Conservation (phyloP, 495 filamentous ascomycete species). For the Lophiostoma macrostomum region DNA sequence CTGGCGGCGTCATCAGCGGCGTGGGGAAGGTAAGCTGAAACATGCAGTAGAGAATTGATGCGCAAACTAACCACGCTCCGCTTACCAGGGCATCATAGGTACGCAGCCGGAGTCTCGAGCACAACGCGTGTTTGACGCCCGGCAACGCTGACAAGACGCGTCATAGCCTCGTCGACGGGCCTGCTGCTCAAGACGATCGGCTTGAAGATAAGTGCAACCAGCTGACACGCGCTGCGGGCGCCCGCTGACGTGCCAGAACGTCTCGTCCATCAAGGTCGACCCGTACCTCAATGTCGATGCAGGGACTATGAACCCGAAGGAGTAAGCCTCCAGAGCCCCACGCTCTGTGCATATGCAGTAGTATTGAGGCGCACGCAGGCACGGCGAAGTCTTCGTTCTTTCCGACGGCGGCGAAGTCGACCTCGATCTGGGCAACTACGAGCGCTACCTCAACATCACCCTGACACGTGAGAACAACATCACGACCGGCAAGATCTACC, state of each 20-base stretch:
- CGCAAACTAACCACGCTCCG: too few relatives aligned
- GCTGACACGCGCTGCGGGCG: constrained; percentile 15
- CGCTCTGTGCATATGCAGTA: too few relatives aligned
- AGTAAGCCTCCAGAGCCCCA: constrained; percentile 57
- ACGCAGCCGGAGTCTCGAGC: constrained; percentile 37
- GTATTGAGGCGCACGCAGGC: constrained; percentile 45
- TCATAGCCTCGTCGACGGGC: constrained; percentile 63
- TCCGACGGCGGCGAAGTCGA: constrained; percentile 81
- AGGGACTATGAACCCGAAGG: constrained; percentile 73
- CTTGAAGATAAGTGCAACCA: constrained; percentile 54
- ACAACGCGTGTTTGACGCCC: neutral
- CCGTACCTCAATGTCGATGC: constrained; percentile 86
- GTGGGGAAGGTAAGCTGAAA: constrained; percentile 55
- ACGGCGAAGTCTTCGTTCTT: constrained; percentile 72
- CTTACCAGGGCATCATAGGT: constrained; percentile 68
- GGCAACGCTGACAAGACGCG: constrained; percentile 36
- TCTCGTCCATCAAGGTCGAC: constrained; percentile 74
- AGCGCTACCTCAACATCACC: constrained; percentile 72
- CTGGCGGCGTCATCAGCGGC: constrained; percentile 73
- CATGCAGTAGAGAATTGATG: neutral
- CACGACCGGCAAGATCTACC: constrained; percentile 93
- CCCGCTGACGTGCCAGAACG: constrained; percentile 44
- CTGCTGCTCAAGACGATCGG: constrained; percentile 82
- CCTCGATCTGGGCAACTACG: constrained; percentile 95
- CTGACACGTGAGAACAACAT: constrained; percentile 82